Evolutionary conservation across 345 rosid genomes (phyloP), one percentile per base, ranked within the genome.

Genomic region (Brassica cretica): DNA sequence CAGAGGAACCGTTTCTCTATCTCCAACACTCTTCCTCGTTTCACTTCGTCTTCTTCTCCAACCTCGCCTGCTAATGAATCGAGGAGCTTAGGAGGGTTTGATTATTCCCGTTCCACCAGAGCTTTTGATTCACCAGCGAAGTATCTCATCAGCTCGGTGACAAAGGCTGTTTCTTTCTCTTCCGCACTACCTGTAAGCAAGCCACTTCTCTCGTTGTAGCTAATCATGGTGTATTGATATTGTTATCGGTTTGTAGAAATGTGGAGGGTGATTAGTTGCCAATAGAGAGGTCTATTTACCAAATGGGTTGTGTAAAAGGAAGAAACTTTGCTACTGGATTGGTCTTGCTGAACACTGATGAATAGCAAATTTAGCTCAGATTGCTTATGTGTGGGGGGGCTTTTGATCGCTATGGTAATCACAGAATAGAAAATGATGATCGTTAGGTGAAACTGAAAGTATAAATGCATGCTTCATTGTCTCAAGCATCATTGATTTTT

Each of bases 1-100:
- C 84, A 58, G 72, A 74, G 76, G 63, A 69, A 49, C 6, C 32
- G 21, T 67, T 65, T 70, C 29, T 27, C 66, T 4, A 35, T 65
- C 73, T 58, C 73, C 64, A 77, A 70, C 66, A 18, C 72, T 59
- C 76, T 70, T 46, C 55, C 16, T 33, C 82, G 81, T 68, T 64
- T 74, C 75, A 6, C 59, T 53, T 53, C 59, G 15, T 46, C 51
- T 49, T 60, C n/a, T n/a, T n/a, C 67, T 32, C 19, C 35, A 41
- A 77, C 64, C 66, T 61, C 27, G 56, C 30, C 76, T 61, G 66
- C 11, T 2, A 61, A 44, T 68, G 73, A 77, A 68, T 51, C 70
- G 73, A 82, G 33, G 69, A 74, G 9, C 8, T 15, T 74, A 51
- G 66, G 8, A 49, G 55, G 66, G 16, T 25, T 65, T 46, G 72